Percentiles rank a stretch among this genome's conserved stretches.
These are phyloP conservation scores for Babesia caballi DNA, from an alignment of 169 alveolate genomes.

Conservation along the genomic window DNA sequence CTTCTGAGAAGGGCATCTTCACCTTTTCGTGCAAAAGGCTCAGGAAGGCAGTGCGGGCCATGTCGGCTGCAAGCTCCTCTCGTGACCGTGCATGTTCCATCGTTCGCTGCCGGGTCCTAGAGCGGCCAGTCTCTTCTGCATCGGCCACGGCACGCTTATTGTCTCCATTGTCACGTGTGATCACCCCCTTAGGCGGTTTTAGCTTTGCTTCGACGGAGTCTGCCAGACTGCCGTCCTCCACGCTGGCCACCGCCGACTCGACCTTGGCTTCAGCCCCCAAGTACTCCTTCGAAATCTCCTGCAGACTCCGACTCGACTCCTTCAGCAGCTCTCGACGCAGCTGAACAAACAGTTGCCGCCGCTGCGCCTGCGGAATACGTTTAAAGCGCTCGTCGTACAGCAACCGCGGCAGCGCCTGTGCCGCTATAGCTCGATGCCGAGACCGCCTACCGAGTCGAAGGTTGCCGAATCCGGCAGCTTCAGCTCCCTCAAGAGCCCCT, in stretches of 20 bases:
- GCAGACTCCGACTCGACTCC: constrained; percentile 23
- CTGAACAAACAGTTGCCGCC: constrained; percentile 28
- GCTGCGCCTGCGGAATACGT: constrained; percentile 37
- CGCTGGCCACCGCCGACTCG: not conserved
- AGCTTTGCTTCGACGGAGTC: not conserved
- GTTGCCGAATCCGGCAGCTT: constrained; percentile 20
- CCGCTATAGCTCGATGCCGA: not conserved
- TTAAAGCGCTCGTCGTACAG: constrained; percentile 26
- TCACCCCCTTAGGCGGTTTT: not conserved
- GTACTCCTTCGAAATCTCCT: constrained; percentile 4
- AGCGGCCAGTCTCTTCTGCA: too few relatives aligned
- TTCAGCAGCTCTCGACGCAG: constrained; percentile 34
- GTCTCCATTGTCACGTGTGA: not conserved
- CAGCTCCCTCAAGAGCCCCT: constrained; percentile 34
- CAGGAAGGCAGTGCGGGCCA: constrained; percentile 48
- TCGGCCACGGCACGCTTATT: not conserved
- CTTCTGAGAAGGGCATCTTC: constrained; percentile 51
- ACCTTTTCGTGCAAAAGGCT: constrained; percentile 51
- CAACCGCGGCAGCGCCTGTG: constrained; percentile 47
- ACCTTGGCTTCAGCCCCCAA: not conserved
- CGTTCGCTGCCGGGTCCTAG: not conserved
- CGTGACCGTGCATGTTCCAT: not conserved
- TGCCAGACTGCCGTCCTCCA: not conserved
- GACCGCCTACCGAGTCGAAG: constrained; percentile 34
- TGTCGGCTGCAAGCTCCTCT: constrained; percentile 14